Conservation (phyloP, 2,329 filamentous ascomycete genomes). For the Penicillium psychrosexuale region DNA sequence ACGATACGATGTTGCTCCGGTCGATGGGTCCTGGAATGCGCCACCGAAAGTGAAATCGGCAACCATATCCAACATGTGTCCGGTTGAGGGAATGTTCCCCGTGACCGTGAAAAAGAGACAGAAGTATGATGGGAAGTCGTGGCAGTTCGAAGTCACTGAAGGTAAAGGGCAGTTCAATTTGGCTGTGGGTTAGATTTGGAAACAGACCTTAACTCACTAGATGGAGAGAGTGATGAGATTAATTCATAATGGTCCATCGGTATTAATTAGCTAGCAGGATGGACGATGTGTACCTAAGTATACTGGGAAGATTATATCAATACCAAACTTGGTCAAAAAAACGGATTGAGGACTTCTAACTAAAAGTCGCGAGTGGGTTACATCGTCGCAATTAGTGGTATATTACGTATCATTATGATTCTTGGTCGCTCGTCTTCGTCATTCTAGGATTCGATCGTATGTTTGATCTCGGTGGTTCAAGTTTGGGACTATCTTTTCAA, state of each 20-base stretch:
- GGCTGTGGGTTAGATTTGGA: background rate
- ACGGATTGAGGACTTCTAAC: background rate
- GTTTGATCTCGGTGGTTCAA: no score
- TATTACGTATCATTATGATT: background rate
- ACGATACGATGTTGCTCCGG: background rate
- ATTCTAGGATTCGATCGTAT: fast-evolving
- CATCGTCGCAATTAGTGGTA: background rate
- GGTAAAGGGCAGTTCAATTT: background rate
- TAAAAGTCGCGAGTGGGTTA: background rate
- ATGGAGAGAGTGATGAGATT: background rate
- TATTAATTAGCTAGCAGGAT: background rate
- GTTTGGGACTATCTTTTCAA: no score
- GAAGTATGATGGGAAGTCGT: background rate
- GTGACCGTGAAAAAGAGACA: background rate
- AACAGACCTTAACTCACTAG: background rate
- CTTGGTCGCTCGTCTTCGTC: background rate
- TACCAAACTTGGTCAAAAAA: background rate
- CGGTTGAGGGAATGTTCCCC: background rate
- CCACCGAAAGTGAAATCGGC: background rate
- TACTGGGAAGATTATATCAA: background rate
- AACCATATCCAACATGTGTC: background rate
- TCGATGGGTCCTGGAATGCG: background rate
- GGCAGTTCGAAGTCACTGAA: background rate
- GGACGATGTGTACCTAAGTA: background rate
- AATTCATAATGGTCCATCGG: background rate